A percentile compares a stretch with the other conserved stretches of the same genome.
Conservation (phyloP, 2,329 filamentous ascomycete genomes). For the Diaporthe sp. region DNA sequence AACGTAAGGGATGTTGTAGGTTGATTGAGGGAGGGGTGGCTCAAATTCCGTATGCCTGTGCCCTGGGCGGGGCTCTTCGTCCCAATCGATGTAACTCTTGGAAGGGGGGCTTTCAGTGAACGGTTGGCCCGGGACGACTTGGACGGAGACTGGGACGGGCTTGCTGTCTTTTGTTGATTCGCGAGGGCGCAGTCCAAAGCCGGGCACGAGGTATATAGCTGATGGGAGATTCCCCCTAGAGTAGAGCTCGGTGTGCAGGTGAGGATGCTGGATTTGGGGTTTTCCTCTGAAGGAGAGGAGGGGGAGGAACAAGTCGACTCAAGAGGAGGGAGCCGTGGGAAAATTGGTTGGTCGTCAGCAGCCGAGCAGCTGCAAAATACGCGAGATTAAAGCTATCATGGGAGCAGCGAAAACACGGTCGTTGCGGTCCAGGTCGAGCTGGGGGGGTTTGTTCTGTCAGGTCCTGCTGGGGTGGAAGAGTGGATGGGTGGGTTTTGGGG, state of each 20-base stretch:
- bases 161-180: slow-evolving; percentile 23
- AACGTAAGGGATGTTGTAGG: slow-evolving; percentile 31
- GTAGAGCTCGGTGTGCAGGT: slow-evolving; percentile 11
- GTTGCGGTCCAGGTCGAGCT: slow-evolving; percentile 38
- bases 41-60: slow-evolving; percentile 37
- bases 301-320: slow-evolving; percentile 32
- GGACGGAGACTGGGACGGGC: neutral
- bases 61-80: slow-evolving; percentile 39
- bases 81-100: slow-evolving; percentile 39
- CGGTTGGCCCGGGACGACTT: slow-evolving; percentile 35
- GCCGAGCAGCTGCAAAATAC: slow-evolving; percentile 39
- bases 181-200: slow-evolving; percentile 22
- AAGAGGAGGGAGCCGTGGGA: slow-evolving; percentile 33
- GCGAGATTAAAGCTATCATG: slow-evolving; percentile 42
- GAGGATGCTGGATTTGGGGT: slow-evolving; percentile 19
- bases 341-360: slow-evolving; percentile 37
- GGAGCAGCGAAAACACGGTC: slow-evolving; percentile 38
- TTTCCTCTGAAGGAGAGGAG: slow-evolving; percentile 22
- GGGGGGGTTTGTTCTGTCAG: slow-evolving; percentile 35
- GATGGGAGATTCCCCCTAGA: slow-evolving; percentile 10
- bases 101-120: slow-evolving; percentile 33
- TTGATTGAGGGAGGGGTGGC: slow-evolving; percentile 39
- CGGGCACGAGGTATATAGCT: slow-evolving; percentile 31
- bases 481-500: slow-evolving; percentile 26
- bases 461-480: slow-evolving; percentile 33